phyloP scores from a whole-genome alignment of 345 rosid species.

The Lumnitzera racemosa region DNA sequence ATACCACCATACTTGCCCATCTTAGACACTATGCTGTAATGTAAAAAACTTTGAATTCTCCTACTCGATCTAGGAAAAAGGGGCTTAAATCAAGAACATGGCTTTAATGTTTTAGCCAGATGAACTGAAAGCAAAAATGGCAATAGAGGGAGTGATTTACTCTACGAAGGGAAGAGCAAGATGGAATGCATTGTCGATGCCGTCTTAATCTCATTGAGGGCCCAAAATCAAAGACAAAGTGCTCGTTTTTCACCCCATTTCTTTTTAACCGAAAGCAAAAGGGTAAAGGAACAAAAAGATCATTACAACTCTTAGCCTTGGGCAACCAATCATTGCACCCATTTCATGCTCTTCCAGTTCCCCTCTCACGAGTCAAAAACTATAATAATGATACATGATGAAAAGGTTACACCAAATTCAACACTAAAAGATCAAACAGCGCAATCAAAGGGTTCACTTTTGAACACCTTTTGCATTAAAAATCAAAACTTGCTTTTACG shows the following conservation, averaged over 20 bases:
- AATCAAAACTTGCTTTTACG: no score
- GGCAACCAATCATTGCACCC: constrained; percentile 32
- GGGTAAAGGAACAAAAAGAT: constrained; percentile 9
- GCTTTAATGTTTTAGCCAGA: background rate
- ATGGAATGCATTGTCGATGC: constrained; percentile 47
- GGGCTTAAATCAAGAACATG: background rate
- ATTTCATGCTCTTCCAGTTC: constrained; percentile 18
- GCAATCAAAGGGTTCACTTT: no score
- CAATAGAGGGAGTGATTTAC: constrained; percentile 19
- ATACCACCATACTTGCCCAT: no score
- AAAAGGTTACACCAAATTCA: no score
- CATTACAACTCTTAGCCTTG: constrained; percentile 13
- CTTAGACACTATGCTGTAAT: no score
- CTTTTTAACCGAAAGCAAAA: constrained; percentile 31
- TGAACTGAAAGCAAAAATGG: constrained; percentile 1
- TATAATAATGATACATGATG: no score
- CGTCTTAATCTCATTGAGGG: constrained; percentile 42
- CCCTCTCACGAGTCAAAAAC: background rate
- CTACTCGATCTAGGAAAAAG: no score
- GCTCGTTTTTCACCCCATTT: constrained; percentile 24
- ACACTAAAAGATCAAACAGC: no score
- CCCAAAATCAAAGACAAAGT: constrained; percentile 23
- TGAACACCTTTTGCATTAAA: no score
- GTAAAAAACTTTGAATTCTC: no score
- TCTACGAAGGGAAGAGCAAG: constrained; percentile 48